Evolutionary conservation across 139 green algal species (phyloP).

Genomic region (Pseudopediastrum boryanum): DNA sequence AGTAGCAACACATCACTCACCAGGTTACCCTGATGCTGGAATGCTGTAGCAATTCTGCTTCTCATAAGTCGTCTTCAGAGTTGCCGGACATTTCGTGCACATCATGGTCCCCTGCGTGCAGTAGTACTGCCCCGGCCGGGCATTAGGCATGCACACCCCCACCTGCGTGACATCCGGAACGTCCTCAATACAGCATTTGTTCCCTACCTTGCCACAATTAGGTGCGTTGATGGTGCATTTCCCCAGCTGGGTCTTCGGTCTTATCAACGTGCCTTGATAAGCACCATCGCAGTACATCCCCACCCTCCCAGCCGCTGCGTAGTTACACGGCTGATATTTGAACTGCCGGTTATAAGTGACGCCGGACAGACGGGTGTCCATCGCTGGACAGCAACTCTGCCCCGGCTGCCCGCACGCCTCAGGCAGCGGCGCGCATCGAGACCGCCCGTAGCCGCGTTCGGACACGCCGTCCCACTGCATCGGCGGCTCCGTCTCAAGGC

Average conservation of each 20-base stretch:
- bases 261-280: constrained; percentile 15
- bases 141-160: neutral
- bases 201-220: constrained; percentile 20
- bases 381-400: constrained; percentile 21
- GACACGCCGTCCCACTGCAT: constrained; percentile 27
- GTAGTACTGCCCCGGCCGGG: constrained; percentile 10
- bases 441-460: constrained; percentile 25
- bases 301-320: neutral
- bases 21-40: too few species aligned
- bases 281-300: constrained; percentile 33
- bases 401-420: constrained; percentile 27
- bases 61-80: constrained; percentile 4
- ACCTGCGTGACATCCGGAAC: constrained; percentile 5
- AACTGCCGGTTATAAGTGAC: constrained; percentile 34
- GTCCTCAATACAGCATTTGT: constrained; percentile 30
- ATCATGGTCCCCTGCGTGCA: constrained; percentile 1
- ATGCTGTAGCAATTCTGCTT: constrained; percentile 8
- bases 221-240: constrained; percentile 22
- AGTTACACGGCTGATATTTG: constrained; percentile 35
- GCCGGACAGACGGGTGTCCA: constrained; percentile 27
- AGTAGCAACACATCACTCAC: too few species aligned
- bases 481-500: neutral
- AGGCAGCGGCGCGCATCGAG: constrained; percentile 18
- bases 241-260: neutral
- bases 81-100: constrained; percentile 13